Percentiles rank a stretch among this genome's conserved stretches.
phyloP scores from a whole-genome alignment of 768 basidiomycete species.

The Lactarius hatsudake region DNA sequence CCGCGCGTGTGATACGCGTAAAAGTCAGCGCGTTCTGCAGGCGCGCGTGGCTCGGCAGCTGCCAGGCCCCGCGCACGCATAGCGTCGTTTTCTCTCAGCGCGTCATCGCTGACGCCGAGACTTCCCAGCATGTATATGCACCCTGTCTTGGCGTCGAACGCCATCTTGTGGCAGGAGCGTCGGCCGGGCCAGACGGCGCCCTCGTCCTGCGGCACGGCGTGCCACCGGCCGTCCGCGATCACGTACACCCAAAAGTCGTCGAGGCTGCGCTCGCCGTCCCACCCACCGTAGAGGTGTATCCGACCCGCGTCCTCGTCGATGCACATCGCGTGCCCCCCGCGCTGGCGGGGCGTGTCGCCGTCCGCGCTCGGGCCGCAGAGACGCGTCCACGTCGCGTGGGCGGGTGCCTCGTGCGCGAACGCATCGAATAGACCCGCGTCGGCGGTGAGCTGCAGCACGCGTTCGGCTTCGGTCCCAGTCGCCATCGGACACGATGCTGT shows the following conservation, averaged over 20 bases:
- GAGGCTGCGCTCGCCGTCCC: slow-evolving; percentile 67
- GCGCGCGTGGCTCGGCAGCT: slow-evolving; percentile 1
- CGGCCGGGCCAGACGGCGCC: slow-evolving; percentile 67
- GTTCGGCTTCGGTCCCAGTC: slow-evolving; percentile 59
- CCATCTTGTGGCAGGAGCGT: slow-evolving; percentile 80
- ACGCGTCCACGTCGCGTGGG: slow-evolving; percentile 59
- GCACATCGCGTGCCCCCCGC: slow-evolving; percentile 83
- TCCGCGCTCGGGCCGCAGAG: slow-evolving; percentile 59
- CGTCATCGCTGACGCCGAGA: slow-evolving; percentile 52
- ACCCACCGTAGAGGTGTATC: slow-evolving; percentile 79
- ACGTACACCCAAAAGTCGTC: slow-evolving; percentile 80
- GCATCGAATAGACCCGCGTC: slow-evolving; percentile 58
- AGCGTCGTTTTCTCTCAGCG: slow-evolving; percentile 13
- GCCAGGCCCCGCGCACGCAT: slow-evolving; percentile 1
- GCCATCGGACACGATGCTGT: slow-evolving; percentile 62
- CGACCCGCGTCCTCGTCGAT: slow-evolving; percentile 59
- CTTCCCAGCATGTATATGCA: slow-evolving; percentile 73
- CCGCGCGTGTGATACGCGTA: slow-evolving; percentile 72
- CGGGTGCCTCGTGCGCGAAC: slow-evolving; percentile 55
- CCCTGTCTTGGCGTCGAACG: slow-evolving; percentile 68
- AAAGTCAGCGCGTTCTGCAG: slow-evolving; percentile 59
- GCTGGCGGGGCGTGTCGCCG: slow-evolving; percentile 60
- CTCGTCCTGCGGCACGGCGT: slow-evolving; percentile 48
- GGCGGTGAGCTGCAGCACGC: slow-evolving; percentile 48
- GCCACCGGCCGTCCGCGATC: slow-evolving; percentile 60